A percentile compares a stretch with the other conserved stretches of the same genome.
Evolutionary conservation across 2,329 filamentous ascomycete genomes (phyloP).

Genomic region (Aspergillus sp.): DNA sequence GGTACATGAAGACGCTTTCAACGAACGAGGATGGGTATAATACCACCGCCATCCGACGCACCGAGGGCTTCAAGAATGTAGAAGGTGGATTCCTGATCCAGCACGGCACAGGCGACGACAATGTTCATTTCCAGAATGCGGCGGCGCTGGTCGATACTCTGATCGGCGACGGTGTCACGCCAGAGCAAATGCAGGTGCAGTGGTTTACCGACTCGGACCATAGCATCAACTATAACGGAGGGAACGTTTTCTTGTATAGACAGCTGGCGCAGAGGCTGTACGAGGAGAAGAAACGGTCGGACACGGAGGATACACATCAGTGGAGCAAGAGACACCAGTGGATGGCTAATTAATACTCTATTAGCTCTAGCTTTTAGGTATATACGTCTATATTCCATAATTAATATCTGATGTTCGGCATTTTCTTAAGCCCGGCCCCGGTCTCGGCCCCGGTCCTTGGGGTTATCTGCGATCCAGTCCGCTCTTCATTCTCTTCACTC

Average conservation of each 20-base stretch:
- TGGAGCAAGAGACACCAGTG: conserved; percentile 37
- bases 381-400: no score
- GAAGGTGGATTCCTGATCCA: conserved; percentile 61
- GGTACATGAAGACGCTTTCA: conserved; percentile 66
- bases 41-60: conserved; percentile 58
- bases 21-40: conserved; percentile 62
- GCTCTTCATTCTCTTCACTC: not conserved
- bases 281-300: conserved; percentile 58
- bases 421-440: not conserved
- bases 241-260: conserved; percentile 59
- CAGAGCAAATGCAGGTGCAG: conserved; percentile 62
- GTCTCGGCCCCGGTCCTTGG: not conserved
- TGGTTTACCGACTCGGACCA: conserved; percentile 68
- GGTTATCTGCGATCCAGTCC: not conserved
- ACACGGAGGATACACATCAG: conserved; percentile 42
- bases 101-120: conserved; percentile 69
- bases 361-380: not conserved
- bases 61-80: conserved; percentile 62
- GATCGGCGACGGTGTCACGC: conserved; percentile 58
- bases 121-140: conserved; percentile 69
- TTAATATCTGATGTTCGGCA: not conserved
- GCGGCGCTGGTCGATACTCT: conserved; percentile 63
- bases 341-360: not conserved
- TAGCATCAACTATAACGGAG: conserved; percentile 59
- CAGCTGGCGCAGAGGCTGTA: conserved; percentile 62